Evolutionary conservation across 2,329 filamentous ascomycete genomes (phyloP).

Genomic region (Fusarium domesticum): DNA sequence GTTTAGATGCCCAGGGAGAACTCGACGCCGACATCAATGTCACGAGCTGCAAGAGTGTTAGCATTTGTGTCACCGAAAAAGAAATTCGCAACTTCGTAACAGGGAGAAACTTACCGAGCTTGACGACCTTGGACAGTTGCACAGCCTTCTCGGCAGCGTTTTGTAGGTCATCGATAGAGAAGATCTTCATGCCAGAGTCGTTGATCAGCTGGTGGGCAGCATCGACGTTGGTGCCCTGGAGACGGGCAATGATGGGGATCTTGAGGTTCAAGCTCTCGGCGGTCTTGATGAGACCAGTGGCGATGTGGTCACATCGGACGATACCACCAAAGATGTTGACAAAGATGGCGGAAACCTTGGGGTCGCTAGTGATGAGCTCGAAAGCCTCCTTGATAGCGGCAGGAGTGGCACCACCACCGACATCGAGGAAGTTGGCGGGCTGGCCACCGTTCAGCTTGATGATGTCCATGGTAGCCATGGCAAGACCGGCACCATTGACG

Average conservation of each 20-base stretch:
- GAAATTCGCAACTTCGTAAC: not conserved
- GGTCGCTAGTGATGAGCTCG: slow-evolving; percentile 96
- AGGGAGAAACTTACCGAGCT: slow-evolving; percentile 71
- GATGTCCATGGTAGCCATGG: slow-evolving; percentile 99
- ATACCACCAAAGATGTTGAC: slow-evolving; percentile 99
- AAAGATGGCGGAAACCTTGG: slow-evolving; percentile 97
- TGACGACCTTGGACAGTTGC: slow-evolving; percentile 98
- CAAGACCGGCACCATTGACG: slow-evolving; percentile 97
- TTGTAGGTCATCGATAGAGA: slow-evolving; percentile 98
- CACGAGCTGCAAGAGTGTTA: slow-evolving; percentile 60
- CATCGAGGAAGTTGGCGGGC: slow-evolving; percentile 98
- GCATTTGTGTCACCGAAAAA: slow-evolving; percentile 3
- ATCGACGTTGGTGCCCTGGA: slow-evolving; percentile 99
- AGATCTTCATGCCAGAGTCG: slow-evolving; percentile 98
- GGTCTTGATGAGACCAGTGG: slow-evolving; percentile 91
- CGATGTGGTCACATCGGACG: slow-evolving; percentile 95
- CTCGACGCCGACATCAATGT: slow-evolving; percentile 96
- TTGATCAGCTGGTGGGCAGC: slow-evolving; percentile 89
- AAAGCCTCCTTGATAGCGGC: slow-evolving; percentile 97
- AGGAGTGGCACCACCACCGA: slow-evolving; percentile 94
- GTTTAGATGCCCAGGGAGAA: slow-evolving; percentile 89
- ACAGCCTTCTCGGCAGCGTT: slow-evolving; percentile 96
- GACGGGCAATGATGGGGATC: slow-evolving; percentile 92
- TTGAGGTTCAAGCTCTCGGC: slow-evolving; percentile 93
- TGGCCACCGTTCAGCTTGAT: slow-evolving; percentile 98